phyloP scores from a whole-genome alignment of 306 rosid species.

The Vigna unguiculata region DNA sequence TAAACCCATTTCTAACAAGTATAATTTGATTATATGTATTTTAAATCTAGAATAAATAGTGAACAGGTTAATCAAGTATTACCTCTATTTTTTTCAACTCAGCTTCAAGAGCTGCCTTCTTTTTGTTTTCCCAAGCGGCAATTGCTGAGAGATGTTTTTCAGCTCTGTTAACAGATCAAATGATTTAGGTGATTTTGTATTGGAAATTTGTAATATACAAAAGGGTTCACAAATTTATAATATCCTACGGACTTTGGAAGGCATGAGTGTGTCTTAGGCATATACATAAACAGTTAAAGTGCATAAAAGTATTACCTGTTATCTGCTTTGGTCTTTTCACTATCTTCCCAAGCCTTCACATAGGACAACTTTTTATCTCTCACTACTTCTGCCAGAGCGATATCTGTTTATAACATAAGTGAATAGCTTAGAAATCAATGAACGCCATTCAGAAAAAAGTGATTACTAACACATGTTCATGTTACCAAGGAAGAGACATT shows the following conservation, averaged over 20 bases:
- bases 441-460: neutral
- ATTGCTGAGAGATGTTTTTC: slow-evolving; percentile 59
- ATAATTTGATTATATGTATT: no score
- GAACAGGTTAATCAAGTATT: slow-evolving; percentile 22
- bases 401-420: slow-evolving; percentile 53
- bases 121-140: slow-evolving; percentile 76
- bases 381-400: slow-evolving; percentile 71
- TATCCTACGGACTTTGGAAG: neutral
- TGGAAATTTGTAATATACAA: neutral
- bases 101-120: slow-evolving; percentile 72
- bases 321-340: slow-evolving; percentile 75
- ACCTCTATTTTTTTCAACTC: slow-evolving; percentile 74
- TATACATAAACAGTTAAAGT: slow-evolving; percentile 8
- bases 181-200: slow-evolving; percentile 9
- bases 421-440: neutral
- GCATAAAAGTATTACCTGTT: slow-evolving; percentile 68
- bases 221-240: neutral
- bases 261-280: neutral
- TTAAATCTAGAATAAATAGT: no score
- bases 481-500: slow-evolving; percentile 12
- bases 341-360: slow-evolving; percentile 95
- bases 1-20: no score
- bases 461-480: neutral
- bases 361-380: slow-evolving; percentile 73
- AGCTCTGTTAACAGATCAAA: slow-evolving; percentile 65